Evolutionary conservation across 2,329 filamentous ascomycete species (phyloP), one percentile per base, ranked within the genome.

Genomic region (Cryphonectria radicalis): DNA sequence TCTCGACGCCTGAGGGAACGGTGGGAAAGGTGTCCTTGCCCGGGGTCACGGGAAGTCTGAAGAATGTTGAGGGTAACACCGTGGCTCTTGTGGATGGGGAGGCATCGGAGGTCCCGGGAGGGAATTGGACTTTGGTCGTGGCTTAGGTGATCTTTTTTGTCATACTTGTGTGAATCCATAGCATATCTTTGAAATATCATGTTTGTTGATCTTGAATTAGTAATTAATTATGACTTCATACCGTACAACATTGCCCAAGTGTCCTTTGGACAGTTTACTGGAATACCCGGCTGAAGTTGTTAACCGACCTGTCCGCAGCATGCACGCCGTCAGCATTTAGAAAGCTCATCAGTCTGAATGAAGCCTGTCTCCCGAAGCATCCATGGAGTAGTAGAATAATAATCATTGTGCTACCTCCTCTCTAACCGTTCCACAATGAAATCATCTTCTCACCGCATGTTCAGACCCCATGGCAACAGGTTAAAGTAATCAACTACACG

Each of bases 41-140:
- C 35, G 66, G 66, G 17, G 55, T 50, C 1, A 17, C 8, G 10
- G 66, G 66, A 2, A 25, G 57, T 8, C 57, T 67, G 5, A 17
- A 35, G 32, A 42, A 62, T 46, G 25, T 2, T 25, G 8, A 60
- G 25, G 66, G 66, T 4, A 28, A 50, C 7, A 14, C 25, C 1
- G 55, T 67, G 25, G 40, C n/a, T 4, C 66, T 67, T n/a, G 55
- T 67, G n/a, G 55, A 62, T 46, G 66, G 66, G 4, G 53, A 60
- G 53, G 66, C 57, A 2, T 42, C 40, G 28, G 55, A 28, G 13
- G 53, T 67, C 0, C 37, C 66, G 55, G 66, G 66, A 50, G 66
- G 66, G 25, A 67, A 35, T 14, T 67, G 66, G 66, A 67, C 55
- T 7, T 35, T 67, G 55, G 35, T 60, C 7, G 3, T 19, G 14